These are phyloP conservation scores for Alternaria hordeiaustralica DNA, from an alignment of 2,329 filamentous ascomycete genomes.

Conservation along the genomic window DNA sequence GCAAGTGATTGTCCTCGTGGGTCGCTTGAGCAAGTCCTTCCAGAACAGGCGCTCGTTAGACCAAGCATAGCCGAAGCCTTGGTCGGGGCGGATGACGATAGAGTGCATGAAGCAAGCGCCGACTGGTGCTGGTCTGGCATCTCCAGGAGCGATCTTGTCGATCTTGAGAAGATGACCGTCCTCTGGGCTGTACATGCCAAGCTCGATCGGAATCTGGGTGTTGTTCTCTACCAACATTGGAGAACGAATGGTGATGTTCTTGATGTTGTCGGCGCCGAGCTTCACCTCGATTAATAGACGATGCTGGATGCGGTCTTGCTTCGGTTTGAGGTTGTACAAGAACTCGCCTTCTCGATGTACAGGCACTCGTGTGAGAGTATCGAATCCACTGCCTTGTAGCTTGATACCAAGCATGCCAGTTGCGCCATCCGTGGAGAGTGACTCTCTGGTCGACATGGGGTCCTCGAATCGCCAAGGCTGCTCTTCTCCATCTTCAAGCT, in stretches of 20 bases:
- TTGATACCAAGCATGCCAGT: conserved; percentile 80
- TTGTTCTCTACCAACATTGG: conserved; percentile 93
- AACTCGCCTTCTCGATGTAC: conserved; percentile 95
- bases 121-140: conserved; percentile 86
- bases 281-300: conserved; percentile 90
- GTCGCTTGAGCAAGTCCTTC: conserved; percentile 85
- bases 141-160: conserved; percentile 93
- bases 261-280: conserved; percentile 93
- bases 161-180: conserved; percentile 94
- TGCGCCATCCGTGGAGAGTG: conserved; percentile 80
- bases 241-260: conserved; percentile 94
- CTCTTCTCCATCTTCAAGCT: conserved; percentile 86
- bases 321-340: conserved; percentile 86
- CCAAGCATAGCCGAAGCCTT: conserved; percentile 97
- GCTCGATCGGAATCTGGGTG: conserved; percentile 92
- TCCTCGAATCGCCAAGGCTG: conserved; percentile 96
- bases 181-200: conserved; percentile 86
- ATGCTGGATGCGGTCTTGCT: conserved; percentile 83
- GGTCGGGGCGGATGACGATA: conserved; percentile 85
- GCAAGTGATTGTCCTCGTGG: conserved; percentile 87
- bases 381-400: conserved; percentile 92
- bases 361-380: conserved; percentile 84
- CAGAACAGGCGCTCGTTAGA: conserved; percentile 89
- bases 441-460: conserved; percentile 95
- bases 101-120: conserved; percentile 91